phyloP scores from a whole-genome alignment of 306 rosid species.

The Cicer yamashitae region DNA sequence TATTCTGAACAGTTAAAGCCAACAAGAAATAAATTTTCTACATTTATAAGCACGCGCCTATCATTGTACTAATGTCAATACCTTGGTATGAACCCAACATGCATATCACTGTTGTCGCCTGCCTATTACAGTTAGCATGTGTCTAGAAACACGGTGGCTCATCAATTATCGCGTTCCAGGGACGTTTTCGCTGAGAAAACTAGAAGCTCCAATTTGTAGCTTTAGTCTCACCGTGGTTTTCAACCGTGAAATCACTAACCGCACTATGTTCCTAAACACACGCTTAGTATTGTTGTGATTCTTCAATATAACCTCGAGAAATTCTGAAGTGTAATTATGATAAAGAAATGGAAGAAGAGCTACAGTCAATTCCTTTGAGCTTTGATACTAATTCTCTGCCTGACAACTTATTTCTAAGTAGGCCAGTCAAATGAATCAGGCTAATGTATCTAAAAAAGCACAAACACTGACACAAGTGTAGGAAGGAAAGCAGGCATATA shows the following conservation, averaged over 20 bases:
- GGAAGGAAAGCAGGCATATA: background rate
- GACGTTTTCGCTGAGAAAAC: too few species aligned
- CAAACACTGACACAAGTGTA: background rate
- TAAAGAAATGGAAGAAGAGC: background rate
- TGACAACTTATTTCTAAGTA: background rate
- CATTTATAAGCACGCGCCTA: background rate
- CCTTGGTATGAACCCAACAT: constrained; percentile 7
- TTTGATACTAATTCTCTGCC: constrained; percentile 13
- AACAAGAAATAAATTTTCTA: background rate
- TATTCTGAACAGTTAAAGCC: background rate
- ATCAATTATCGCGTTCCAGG: too few species aligned
- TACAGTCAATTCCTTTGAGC: background rate
- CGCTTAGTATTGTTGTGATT: background rate
- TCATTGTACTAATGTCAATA: background rate
- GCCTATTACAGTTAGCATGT: background rate
- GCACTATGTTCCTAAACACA: too few species aligned
- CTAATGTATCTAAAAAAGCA: background rate
- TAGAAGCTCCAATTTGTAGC: too few species aligned
- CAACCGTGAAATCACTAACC: too few species aligned
- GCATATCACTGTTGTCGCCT: constrained; percentile 5
- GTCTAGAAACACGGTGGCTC: too few species aligned
- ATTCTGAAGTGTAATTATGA: background rate
- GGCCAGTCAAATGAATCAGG: background rate
- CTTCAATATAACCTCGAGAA: background rate
- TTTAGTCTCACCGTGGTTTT: too few species aligned